Conservation (phyloP, 2,329 filamentous ascomycete species). For the Aspergillus thermomutatus region DNA sequence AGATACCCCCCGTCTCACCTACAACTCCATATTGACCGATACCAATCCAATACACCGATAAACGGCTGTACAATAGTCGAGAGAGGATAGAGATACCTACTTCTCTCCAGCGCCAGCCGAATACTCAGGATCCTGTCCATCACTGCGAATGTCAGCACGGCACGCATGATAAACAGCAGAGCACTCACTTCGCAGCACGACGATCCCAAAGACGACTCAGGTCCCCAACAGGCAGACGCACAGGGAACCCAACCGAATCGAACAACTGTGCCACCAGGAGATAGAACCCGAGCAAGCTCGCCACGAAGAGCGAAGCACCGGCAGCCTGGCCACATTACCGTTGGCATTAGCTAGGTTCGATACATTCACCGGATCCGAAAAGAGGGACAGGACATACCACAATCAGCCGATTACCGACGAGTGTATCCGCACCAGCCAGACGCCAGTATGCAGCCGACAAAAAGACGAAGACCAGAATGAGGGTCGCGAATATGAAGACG, state of each 20-base stretch:
- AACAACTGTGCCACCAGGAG: conserved; percentile 54
- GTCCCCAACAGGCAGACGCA: conserved; percentile 46
- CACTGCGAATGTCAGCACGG: background rate
- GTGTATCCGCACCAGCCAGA: conserved; percentile 42
- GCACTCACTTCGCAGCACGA: background rate
- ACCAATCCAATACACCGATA: too few species aligned
- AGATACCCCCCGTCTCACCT: background rate
- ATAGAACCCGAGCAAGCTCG: conserved; percentile 50
- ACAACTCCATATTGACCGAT: background rate
- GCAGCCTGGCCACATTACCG: conserved; percentile 30
- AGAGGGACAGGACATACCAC: conserved; percentile 13
- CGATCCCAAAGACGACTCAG: conserved; percentile 15
- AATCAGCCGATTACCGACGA: conserved; percentile 26
- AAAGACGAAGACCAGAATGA: conserved; percentile 58
- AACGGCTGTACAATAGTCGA: too few species aligned
- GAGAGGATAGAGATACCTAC: background rate
- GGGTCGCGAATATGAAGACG: conserved; percentile 63
- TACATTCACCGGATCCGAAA: too few species aligned
- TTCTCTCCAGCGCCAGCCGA: background rate
- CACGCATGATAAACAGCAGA: background rate
- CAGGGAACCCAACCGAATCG: conserved; percentile 52
- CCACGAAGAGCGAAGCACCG: conserved; percentile 50
- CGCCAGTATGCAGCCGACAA: conserved; percentile 62
- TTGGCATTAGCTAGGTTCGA: too few species aligned
- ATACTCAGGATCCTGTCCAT: background rate